Base-by-base conservation (phyloP, 148 eudicot species). In the Spergularia bocconei region DNA sequence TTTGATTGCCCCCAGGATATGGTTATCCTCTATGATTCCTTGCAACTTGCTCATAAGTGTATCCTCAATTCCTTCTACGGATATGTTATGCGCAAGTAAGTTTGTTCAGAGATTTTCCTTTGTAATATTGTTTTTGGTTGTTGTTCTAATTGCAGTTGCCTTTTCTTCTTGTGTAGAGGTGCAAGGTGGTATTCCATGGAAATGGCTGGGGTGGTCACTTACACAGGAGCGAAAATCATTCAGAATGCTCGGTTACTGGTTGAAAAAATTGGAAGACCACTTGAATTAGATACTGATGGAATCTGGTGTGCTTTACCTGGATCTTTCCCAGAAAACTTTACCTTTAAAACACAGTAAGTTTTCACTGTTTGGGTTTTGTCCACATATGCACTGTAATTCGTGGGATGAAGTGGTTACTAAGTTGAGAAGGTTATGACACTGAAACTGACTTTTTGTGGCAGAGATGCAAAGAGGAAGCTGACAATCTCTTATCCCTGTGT, bases 171-270 rank as follows among this genome's bases (percentile, higher is more conserved):
- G 21, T 38, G 47, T 69, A 95, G 99, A 84, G 99, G 99, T 86
- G 99, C 99, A 67, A 86, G 99, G 82, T 95, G 99, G 99, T 95
- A 92, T 76, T 95, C 99, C 41, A 95, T 95, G 99, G 99, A 95
- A 88, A 95, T 95, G 99, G 99, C 99, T 77, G 99, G 99, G 63
- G 98, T 92, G 63, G 99, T 95, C 53, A 95, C 99, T 41, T 95
- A 95, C 75, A 95, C 99, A 39, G 99, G 99, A 47, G 99, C 99
- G 59, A 92, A 95, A 87, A 95, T 95, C 4, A 95, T 95, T 71
- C 99, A 95, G 86, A 95, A 95, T 80, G 99, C 99, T 59, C 98
- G 94, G 70, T 85, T 92, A 72, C 83, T 95, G 75, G 90, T 95
- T 78, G 96, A 95, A 79, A 92, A 90, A 80, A 95, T 95, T 80